Conservation (phyloP, 495 filamentous ascomycete genomes). For the Penicillium paradoxum region DNA sequence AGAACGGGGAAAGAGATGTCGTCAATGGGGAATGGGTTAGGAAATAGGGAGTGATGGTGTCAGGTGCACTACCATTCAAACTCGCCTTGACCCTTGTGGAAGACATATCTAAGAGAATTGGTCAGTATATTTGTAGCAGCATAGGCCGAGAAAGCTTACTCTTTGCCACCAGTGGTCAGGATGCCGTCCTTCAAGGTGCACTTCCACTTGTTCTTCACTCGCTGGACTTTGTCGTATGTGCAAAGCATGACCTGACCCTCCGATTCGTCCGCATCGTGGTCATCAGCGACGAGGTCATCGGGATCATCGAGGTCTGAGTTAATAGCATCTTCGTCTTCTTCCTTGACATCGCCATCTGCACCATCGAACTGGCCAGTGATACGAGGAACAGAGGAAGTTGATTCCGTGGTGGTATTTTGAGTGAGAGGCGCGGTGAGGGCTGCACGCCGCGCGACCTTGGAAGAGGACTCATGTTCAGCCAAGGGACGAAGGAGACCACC, state of each 20-base stretch:
- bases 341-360: conserved; percentile 49
- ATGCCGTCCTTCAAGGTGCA: conserved; percentile 97
- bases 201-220: conserved; percentile 99
- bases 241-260: conserved; percentile 88
- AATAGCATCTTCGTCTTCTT: conserved; percentile 91
- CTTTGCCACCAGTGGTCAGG: conserved; percentile 80
- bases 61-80: conserved; percentile 77
- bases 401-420: background rate
- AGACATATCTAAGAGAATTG: conserved; percentile 64
- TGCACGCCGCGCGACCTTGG: conserved; percentile 10
- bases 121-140: background rate
- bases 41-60: background rate
- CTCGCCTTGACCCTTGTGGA: conserved; percentile 94
- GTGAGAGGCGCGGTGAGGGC: conserved; percentile 7
- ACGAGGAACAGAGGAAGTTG: conserved; percentile 3
- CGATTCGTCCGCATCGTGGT: conserved; percentile 76
- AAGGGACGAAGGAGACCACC: conserved; percentile 76
- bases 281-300: conserved; percentile 73
- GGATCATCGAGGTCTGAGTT: conserved; percentile 98
- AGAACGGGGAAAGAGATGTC: conserved; percentile 11
- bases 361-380: conserved; percentile 60
- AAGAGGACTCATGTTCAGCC: conserved; percentile 31
- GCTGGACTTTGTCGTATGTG: conserved; percentile 98
- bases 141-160: conserved; percentile 48
- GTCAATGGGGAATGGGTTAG: conserved; percentile 1